These are phyloP conservation scores for Xylariaceae sp. DNA, from an alignment of 2,329 filamentous ascomycete genomes.

Conservation along the genomic window DNA sequence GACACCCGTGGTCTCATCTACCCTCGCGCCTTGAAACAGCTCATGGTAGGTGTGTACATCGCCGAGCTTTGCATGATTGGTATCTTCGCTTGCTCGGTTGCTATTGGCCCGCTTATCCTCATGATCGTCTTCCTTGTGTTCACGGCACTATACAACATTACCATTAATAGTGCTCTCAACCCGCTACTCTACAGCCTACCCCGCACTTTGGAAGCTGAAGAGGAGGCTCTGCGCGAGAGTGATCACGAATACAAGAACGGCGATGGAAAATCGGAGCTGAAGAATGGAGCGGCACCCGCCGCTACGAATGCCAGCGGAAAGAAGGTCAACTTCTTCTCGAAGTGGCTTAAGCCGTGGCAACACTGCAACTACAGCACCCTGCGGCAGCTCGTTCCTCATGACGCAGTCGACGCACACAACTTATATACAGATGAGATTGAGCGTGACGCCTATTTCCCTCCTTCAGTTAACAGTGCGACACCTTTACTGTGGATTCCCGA, in stretches of 20 bases:
- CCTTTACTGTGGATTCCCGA: slow-evolving; percentile 82
- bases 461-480: slow-evolving; percentile 56
- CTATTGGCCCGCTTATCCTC: slow-evolving; percentile 65
- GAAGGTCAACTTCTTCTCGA: slow-evolving; percentile 55
- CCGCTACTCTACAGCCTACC: slow-evolving; percentile 78
- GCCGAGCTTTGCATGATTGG: slow-evolving; percentile 80
- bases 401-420: slow-evolving; percentile 43
- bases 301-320: slow-evolving; percentile 28
- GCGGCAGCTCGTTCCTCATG: slow-evolving; percentile 62
- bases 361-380: slow-evolving; percentile 70
- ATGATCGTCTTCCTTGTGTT: slow-evolving; percentile 76
- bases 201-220: slow-evolving; percentile 56
- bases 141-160: slow-evolving; percentile 70
- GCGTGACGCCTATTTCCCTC: slow-evolving; percentile 69
- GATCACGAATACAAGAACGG: slow-evolving; percentile 6
- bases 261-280: slow-evolving; percentile 15
- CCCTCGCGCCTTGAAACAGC: slow-evolving; percentile 79
- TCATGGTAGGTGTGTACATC: slow-evolving; percentile 80
- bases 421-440: slow-evolving; percentile 59
- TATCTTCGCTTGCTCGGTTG: slow-evolving; percentile 67
- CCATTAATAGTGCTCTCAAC: slow-evolving; percentile 66
- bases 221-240: slow-evolving; percentile 30
- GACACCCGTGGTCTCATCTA: slow-evolving; percentile 89
- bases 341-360: slow-evolving; percentile 74
- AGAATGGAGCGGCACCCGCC: slow-evolving; percentile 14